These are phyloP conservation scores for Tritrichomonas musculus DNA, from an alignment of 208 protist species.

Conservation along the genomic window DNA sequence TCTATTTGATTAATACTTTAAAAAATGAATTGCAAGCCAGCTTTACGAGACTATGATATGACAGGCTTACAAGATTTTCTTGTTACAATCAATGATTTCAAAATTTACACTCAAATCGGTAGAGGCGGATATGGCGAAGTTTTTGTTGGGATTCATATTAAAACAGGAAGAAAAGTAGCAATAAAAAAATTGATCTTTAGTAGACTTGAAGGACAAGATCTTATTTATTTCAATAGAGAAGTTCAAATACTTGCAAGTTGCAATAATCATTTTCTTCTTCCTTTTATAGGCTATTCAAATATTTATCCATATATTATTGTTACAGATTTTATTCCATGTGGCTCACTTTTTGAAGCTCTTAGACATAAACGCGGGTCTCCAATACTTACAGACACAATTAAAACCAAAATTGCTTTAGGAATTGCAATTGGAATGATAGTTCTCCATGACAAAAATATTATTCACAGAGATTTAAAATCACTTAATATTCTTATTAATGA, in stretches of 20 bases:
- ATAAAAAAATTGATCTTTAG: neutral
- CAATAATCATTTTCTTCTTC: neutral
- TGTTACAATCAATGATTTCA: neutral
- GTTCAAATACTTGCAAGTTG: neutral
- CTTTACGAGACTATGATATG: no score
- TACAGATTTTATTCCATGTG: neutral
- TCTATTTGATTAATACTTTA: no score
- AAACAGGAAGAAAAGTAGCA: neutral
- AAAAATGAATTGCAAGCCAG: no score
- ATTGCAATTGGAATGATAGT: neutral
- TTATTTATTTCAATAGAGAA: neutral
- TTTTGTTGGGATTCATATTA: neutral
- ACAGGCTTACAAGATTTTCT: neutral
- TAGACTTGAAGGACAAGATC: neutral
- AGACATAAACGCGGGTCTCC: neutral
- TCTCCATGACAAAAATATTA: neutral
- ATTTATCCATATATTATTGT: neutral
- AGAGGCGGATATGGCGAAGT: neutral
- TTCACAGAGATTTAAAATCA: constrained; percentile 8
- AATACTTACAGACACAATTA: neutral
- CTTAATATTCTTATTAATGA: constrained; percentile 9
- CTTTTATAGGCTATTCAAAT: neutral
- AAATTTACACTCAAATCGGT: neutral
- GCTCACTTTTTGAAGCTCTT: neutral
- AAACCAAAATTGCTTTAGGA: neutral